Percentiles rank a stretch among this genome's conserved stretches.
phyloP scores from a whole-genome alignment of 2,329 filamentous ascomycete species.

The Huntiella bhutanensis region DNA sequence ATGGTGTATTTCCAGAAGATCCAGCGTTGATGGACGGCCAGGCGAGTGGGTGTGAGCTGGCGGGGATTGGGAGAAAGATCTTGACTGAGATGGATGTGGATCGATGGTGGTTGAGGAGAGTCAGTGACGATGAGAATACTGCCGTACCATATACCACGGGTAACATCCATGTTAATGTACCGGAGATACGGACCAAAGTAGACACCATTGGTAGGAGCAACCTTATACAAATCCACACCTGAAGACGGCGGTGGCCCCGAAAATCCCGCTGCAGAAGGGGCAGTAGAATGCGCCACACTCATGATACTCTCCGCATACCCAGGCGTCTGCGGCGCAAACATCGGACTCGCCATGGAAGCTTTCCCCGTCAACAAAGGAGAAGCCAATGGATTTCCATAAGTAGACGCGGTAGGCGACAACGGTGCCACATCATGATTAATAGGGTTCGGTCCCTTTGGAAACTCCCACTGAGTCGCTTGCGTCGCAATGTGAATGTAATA shows the following conservation, averaged over 20 bases:
- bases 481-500: constrained; percentile 96
- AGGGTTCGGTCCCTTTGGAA: constrained; percentile 86
- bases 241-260: constrained; percentile 72
- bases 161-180: constrained; percentile 94
- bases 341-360: constrained; percentile 49
- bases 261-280: constrained; percentile 65
- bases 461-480: constrained; percentile 96
- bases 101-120: constrained; percentile 77
- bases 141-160: constrained; percentile 76
- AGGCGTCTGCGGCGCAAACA: constrained; percentile 64
- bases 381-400: constrained; percentile 53
- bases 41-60: constrained; percentile 63
- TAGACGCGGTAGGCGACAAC: constrained; percentile 62
- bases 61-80: constrained; percentile 86
- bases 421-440: constrained; percentile 66
- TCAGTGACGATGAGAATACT: constrained; percentile 90
- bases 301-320: constrained; percentile 74
- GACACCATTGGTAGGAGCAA: constrained; percentile 83
- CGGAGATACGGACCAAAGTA: constrained; percentile 94
- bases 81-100: constrained; percentile 78
- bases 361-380: constrained; percentile 45
- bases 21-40: constrained; percentile 83
- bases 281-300: constrained; percentile 55
- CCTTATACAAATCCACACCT: constrained; percentile 85
- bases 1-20: constrained; percentile 90